These are phyloP conservation scores for Quercus mongolica DNA, from an alignment of 306 rosid genomes.

Conservation along the genomic window DNA sequence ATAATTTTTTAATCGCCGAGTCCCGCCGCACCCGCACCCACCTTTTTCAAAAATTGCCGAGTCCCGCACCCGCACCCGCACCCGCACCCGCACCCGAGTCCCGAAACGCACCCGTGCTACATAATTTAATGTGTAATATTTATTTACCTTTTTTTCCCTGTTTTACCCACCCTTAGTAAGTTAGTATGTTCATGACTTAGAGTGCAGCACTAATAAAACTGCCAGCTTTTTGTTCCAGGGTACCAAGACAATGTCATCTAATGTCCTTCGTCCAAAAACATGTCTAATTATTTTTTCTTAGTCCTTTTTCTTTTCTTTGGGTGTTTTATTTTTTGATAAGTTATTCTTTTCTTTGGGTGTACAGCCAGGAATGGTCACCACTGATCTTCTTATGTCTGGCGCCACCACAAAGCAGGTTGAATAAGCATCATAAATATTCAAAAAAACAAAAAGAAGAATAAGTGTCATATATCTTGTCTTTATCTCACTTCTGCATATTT, in stretches of 20 bases:
- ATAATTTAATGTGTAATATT: background rate
- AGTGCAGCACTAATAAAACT: background rate
- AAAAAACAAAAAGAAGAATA: too few species aligned
- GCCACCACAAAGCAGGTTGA: conserved; percentile 86
- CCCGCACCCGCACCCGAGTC: too few species aligned
- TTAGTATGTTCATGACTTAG: background rate
- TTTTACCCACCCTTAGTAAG: background rate
- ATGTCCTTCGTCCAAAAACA: background rate
- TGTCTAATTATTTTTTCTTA: background rate
- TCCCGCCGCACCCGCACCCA: too few species aligned
- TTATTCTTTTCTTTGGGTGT: conserved; percentile 9
- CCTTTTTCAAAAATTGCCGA: too few species aligned
- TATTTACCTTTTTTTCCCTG: background rate
- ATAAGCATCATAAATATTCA: background rate
- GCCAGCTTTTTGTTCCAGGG: background rate
- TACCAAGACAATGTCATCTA: background rate
- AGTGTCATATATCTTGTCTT: background rate
- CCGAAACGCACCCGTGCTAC: too few species aligned
- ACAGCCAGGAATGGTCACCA: conserved; percentile 99
- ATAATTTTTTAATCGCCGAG: too few species aligned
- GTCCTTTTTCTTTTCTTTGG: background rate
- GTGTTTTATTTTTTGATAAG: background rate
- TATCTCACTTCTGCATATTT: background rate
- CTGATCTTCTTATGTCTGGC: conserved; percentile 99
- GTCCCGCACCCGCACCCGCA: too few species aligned